Conservation (phyloP, 2,329 filamentous ascomycete species). For the Dendryphion nanum region DNA sequence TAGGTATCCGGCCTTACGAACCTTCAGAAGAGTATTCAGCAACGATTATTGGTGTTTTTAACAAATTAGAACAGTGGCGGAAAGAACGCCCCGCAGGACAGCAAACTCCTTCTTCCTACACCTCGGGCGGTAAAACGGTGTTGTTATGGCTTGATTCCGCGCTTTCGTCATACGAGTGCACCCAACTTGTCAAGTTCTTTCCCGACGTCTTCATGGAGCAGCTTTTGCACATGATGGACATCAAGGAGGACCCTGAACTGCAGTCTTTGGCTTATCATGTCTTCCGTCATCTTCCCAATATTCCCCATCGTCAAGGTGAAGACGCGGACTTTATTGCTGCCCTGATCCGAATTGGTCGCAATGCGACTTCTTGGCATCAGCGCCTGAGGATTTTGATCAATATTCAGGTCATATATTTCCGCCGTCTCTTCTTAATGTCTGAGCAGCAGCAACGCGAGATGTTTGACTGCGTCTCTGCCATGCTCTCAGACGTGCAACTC, state of each 20-base stretch:
- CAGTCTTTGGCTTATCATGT: constrained; percentile 95
- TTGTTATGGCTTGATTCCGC: constrained; percentile 92
- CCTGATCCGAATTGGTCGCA: constrained; percentile 83
- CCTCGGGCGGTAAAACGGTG: constrained; percentile 92
- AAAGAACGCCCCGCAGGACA: constrained; percentile 80
- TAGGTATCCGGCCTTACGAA: constrained; percentile 81
- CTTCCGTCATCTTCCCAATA: constrained; percentile 92
- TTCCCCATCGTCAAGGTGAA: constrained; percentile 85
- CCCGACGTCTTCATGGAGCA: constrained; percentile 85
- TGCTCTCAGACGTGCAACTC: constrained; percentile 88
- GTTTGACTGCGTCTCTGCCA: constrained; percentile 90
- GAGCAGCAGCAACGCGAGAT: constrained; percentile 72
- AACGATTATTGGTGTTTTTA: constrained; percentile 74
- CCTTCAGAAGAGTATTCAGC: constrained; percentile 71
- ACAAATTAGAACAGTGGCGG: constrained; percentile 81
- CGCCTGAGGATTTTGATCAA: constrained; percentile 92
- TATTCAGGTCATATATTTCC: constrained; percentile 98
- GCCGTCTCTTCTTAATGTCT: constrained; percentile 84
- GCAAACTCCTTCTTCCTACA: constrained; percentile 91
- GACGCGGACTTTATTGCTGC: constrained; percentile 80
- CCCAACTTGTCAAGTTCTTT: constrained; percentile 87
- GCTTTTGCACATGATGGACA: constrained; percentile 98
- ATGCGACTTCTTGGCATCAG: constrained; percentile 89
- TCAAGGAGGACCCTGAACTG: constrained; percentile 95
- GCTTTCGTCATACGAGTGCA: constrained; percentile 89